Evolutionary conservation across 164 flowering plant genomes (phyloP).

Genomic region (Buxus sempervirens): DNA sequence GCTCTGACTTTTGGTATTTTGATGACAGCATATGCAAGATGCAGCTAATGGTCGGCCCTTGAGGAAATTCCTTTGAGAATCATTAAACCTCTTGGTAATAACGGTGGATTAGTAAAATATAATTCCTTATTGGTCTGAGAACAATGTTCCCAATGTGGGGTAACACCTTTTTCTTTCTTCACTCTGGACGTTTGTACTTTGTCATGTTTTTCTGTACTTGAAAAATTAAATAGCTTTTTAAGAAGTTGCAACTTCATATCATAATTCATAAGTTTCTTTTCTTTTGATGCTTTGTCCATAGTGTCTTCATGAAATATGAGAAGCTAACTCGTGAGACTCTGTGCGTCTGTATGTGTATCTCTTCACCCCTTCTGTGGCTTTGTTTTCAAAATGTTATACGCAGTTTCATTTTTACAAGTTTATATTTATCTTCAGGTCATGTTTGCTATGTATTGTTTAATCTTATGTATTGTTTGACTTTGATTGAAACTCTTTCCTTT

Average conservation of each 20-base stretch:
- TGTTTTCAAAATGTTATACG: no score
- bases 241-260: neutral
- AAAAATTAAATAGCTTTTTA: neutral
- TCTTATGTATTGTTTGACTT: no score
- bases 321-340: no score
- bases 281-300: neutral
- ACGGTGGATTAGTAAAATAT: conserved; percentile 18
- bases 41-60: conserved; percentile 78
- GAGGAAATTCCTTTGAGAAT: conserved; percentile 58
- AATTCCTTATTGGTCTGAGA: conserved; percentile 1
- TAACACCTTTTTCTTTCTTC: neutral
- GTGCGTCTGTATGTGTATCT: no score
- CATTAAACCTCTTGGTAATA: conserved; percentile 26
- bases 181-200: neutral
- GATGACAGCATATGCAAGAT: conserved; percentile 84
- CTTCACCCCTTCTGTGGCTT: no score
- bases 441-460: no score
- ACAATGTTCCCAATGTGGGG: neutral
- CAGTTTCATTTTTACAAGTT: no score
- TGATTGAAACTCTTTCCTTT: no score
- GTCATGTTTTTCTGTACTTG: neutral
- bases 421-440: no score
- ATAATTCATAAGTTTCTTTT: neutral
- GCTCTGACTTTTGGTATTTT: conserved; percentile 1
- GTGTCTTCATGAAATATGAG: neutral